Base-by-base conservation (phyloP, 176 grass and related monocot species). In the Dactylis glomerata region DNA sequence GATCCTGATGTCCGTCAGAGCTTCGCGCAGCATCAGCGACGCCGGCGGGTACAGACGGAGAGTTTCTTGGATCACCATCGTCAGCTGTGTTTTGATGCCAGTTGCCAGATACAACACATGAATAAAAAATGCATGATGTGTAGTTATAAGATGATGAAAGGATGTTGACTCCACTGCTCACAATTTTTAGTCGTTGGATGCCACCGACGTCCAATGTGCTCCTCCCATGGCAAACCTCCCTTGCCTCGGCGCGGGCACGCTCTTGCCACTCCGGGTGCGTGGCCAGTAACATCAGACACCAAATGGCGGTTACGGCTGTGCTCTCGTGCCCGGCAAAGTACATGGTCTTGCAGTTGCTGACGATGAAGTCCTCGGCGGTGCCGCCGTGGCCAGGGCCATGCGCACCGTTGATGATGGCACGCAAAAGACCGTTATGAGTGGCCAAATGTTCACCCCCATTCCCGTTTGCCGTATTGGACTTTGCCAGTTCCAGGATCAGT, bases 321-420 rank as follows among this genome's bases (percentile, higher is more conserved):
- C 1, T 74, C 44, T 74, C 71, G 1, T 74, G 71, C 71, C 71
- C 71, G 0, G 71, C 71, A 5, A 74, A 74, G 71, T 74, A 74
- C 10, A 74, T 50, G 44, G 71, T 50, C 71, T 74, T 74, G 45
- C 71, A 74, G 44, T 74, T 74, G 27, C 71, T 28, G 16, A 74
- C 71, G 71, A 74, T 50, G 27, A 80, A 80, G 11, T 80, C 80
- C 66, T 58, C 66, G 1, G 80, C 34, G 23, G 36, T 41, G 24
- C 23, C 31, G 6, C 85, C 44, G 11, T 49, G 64, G 22, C 63
- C 71, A 20, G 26, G 3, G 3, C 70, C 28, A 8, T 15, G 45
- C 4, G 90, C 73, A 14, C 90, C 86, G 12, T 92, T 81, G 12
- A 97, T 36, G 54, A 97, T 87, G 22, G 90, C 75, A 11, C 77